These are phyloP conservation scores for Dictyostelium citrinum DNA, from an alignment of 78 protist species.

Conservation along the genomic window DNA sequence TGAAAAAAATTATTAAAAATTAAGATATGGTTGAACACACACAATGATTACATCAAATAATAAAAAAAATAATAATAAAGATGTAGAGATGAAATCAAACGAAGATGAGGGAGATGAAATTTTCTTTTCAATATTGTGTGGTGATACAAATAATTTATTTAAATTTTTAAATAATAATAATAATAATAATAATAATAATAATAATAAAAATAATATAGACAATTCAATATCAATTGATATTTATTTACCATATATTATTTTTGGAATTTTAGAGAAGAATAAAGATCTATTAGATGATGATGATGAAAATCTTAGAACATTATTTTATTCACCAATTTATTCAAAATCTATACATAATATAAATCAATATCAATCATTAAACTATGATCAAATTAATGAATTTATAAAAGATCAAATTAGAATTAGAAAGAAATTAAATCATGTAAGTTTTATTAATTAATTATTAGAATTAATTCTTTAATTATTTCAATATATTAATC, in stretches of 20 bases:
- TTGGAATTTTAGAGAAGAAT: not conserved
- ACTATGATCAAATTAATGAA: not conserved
- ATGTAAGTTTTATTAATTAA: not conserved
- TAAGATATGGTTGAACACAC: not conserved
- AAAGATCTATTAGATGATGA: not conserved
- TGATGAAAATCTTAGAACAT: not conserved
- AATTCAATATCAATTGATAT: not conserved
- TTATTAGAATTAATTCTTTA: not conserved
- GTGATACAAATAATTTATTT: not conserved
- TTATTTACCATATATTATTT: not conserved
- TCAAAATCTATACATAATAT: not conserved
- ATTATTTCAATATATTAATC: not conserved
- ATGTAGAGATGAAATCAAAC: not conserved
- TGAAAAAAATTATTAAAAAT: too few species aligned
- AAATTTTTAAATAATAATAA: not conserved
- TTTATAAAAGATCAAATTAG: not conserved
- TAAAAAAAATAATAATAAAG: not conserved
- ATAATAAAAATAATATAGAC: not conserved
- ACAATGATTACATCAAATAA: not conserved
- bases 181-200: not conserved
- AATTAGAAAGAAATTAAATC: not conserved
- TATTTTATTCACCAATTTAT: not conserved
- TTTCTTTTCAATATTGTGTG: not conserved
- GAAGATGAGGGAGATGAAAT: slow-evolving; percentile 1
- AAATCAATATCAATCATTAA: not conserved